A percentile compares a stretch with the other conserved stretches of the same genome.
Conservation (phyloP, 352 stramenopile genomes). For the Plasmopara halstedii region DNA sequence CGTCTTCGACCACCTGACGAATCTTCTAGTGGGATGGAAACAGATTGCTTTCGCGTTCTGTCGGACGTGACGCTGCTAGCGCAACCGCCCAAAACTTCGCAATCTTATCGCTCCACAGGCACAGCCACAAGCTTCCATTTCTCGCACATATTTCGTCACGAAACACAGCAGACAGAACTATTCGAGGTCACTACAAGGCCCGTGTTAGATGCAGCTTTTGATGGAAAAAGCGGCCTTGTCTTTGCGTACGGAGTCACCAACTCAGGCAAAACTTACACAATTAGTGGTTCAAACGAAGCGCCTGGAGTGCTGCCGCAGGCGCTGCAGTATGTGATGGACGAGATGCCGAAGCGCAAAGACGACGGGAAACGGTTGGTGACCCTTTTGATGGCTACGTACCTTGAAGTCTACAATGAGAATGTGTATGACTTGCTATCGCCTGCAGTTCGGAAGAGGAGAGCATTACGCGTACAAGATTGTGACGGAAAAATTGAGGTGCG, state of each 20-base stretch:
- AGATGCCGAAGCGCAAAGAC: slow-evolving; percentile 47
- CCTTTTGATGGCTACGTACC: slow-evolving; percentile 86
- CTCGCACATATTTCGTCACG: slow-evolving; percentile 70
- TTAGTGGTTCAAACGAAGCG: slow-evolving; percentile 82
- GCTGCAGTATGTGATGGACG: slow-evolving; percentile 58
- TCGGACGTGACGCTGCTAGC: slow-evolving; percentile 56
- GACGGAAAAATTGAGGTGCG: slow-evolving; percentile 86
- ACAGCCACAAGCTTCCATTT: slow-evolving; percentile 77
- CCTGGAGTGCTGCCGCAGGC: slow-evolving; percentile 82
- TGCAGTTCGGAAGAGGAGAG: slow-evolving; percentile 44
- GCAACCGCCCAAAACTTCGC: slow-evolving; percentile 64
- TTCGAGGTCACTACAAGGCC: slow-evolving; percentile 87
- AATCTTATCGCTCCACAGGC: slow-evolving; percentile 67
- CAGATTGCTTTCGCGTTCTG: slow-evolving; percentile 58
- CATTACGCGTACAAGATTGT: slow-evolving; percentile 70
- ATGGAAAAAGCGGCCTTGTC: slow-evolving; percentile 84
- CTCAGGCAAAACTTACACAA: slow-evolving; percentile 98
- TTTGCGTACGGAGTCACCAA: slow-evolving; percentile 99
- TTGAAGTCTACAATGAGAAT: slow-evolving; percentile 99
- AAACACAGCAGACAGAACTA: slow-evolving; percentile 83
- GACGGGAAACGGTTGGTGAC: slow-evolving; percentile 30
- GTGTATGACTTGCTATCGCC: slow-evolving; percentile 92
- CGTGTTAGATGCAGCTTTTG: slow-evolving; percentile 87
- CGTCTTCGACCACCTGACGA: slow-evolving; percentile 44
- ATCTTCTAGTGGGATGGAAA: slow-evolving; percentile 4